Conservation (phyloP, 73 alveolate genomes). For the Diophrys appendiculata region DNA sequence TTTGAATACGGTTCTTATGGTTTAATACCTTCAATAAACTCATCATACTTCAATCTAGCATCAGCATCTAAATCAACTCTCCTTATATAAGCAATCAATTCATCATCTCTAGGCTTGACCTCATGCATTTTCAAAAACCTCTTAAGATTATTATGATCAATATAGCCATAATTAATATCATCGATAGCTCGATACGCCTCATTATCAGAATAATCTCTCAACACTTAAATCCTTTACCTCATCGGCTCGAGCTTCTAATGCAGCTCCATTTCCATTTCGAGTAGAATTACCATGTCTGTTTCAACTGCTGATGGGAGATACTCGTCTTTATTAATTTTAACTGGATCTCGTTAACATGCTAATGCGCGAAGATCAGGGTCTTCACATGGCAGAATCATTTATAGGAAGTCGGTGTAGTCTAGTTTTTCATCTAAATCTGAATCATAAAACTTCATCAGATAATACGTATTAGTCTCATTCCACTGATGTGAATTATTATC, state of each 20-base stretch:
- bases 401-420: constrained; percentile 51
- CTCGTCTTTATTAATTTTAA: constrained; percentile 8
- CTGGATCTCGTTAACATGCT: constrained; percentile 43
- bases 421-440: constrained; percentile 42
- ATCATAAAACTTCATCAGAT: constrained; percentile 47
- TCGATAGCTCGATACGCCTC: constrained; percentile 18
- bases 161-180: constrained; percentile 44
- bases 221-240: constrained; percentile 18
- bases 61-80: constrained; percentile 67
- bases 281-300: constrained; percentile 18
- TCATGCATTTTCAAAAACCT: constrained; percentile 44
- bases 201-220: constrained; percentile 26
- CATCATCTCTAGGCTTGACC: constrained; percentile 34
- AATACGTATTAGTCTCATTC: constrained; percentile 51
- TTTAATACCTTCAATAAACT: constrained; percentile 39
- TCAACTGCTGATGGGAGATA: constrained; percentile 26
- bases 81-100: constrained; percentile 42
- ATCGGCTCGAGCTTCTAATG: constrained; percentile 25
- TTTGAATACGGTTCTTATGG: constrained; percentile 53
- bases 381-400: constrained; percentile 45
- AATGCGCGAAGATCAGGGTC: constrained; percentile 27
- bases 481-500: constrained; percentile 30
- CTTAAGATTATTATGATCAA: constrained; percentile 29
- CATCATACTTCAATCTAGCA: constrained; percentile 39
- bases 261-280: constrained; percentile 27